These are phyloP conservation scores for Thalassiosira livingstoniorum DNA, from an alignment of 352 stramenopile genomes.

Conservation along the genomic window DNA sequence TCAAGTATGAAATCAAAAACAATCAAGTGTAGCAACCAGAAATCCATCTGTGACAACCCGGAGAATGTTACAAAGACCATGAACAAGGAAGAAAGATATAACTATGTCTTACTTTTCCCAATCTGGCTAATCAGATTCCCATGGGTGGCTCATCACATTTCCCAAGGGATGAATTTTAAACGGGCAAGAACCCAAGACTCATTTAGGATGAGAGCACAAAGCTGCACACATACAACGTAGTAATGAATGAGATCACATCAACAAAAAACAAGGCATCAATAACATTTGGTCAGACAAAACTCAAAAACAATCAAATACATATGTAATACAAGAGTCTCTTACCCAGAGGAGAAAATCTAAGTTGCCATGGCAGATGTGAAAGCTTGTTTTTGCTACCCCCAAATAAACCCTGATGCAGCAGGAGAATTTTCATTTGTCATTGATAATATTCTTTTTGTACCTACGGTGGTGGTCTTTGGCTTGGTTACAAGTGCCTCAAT, in stretches of 20 bases:
- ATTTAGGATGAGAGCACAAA: background rate
- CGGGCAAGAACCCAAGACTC: background rate
- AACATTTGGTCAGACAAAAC: background rate
- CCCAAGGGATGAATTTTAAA: conserved; percentile 7
- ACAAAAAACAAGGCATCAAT: background rate
- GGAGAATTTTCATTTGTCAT: too few species aligned
- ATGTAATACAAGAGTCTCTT: too few species aligned
- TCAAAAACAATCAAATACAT: too few species aligned
- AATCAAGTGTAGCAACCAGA: background rate
- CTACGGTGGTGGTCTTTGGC: too few species aligned
- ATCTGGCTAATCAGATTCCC: conserved; percentile 5
- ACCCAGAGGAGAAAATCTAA: too few species aligned
- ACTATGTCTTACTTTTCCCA: background rate
- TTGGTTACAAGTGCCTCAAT: too few species aligned
- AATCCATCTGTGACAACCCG: background rate
- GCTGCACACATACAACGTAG: background rate
- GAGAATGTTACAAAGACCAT: background rate
- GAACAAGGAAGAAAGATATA: conserved; percentile 18
- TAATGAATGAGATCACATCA: background rate
- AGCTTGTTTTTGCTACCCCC: too few species aligned
- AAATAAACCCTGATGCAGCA: too few species aligned
- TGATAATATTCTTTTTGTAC: too few species aligned
- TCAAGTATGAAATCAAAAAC: conserved; percentile 14
- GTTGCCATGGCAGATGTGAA: too few species aligned
- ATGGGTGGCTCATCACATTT: background rate